Evolutionary conservation across 352 stramenopile genomes (phyloP), one percentile per base, ranked within the genome.

Genomic region (Phytopythium mirpurense): DNA sequence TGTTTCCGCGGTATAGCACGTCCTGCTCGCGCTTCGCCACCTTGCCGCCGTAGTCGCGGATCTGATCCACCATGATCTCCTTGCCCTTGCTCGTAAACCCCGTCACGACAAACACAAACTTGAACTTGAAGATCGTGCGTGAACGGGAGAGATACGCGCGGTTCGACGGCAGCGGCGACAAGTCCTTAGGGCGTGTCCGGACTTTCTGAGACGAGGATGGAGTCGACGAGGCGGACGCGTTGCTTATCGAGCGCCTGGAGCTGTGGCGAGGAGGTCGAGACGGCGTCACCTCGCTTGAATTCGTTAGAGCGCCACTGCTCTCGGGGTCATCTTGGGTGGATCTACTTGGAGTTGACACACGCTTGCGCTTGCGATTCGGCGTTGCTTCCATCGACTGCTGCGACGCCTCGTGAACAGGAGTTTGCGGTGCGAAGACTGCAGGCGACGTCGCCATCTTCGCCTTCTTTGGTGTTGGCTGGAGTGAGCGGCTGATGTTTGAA

Each of bases 31-130:
- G 60, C 16, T 83, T 68, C 9, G 54, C 56, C 12, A 92, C 62
- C 53, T 80, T 81, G 10, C 78, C 81, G 19, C 81, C 81, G 29
- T 88, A 75, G 6, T 71, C 76, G 74, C 85, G 65, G 48, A 92
- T 86, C 34, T 86, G 51, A 37, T 81, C 63, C 40, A 68, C 68
- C 29, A 92, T 54, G 27, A 54, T 78, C 32, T 63, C 52, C 46
- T 85, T 66, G 2, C 76, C 74, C 12, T 73, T 65, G 2, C 73
- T 74, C 18, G 74, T 59, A 15, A 92, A 92, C 0, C 81, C 81
- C 1, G 81, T 88, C 54, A 92, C 54, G 34, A 78, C 87, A 62
- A 92, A 92, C 46, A 88, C 71, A 34, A 80, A 85, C 32, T 85
- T 87, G 57, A 74, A 74, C 67, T 81, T 86, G 44, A 91, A 89